Evolutionary conservation across 345 rosid genomes (phyloP), one percentile per base, ranked within the genome.

Genomic region (Populus tremula): DNA sequence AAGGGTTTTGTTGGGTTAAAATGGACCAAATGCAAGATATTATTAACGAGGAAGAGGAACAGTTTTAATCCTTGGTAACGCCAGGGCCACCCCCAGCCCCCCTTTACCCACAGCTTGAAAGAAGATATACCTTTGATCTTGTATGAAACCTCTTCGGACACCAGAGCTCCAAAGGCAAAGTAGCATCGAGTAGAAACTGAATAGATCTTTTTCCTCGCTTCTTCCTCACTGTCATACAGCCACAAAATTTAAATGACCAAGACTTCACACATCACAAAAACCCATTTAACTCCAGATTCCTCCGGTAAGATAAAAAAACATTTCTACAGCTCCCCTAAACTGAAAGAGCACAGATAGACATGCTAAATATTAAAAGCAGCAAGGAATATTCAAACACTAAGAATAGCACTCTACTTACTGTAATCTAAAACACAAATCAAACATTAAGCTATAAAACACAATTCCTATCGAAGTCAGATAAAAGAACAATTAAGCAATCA

Each of bases 81-180:
- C 5, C 27, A 59, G 29, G 63, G 29, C 12, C 6, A 59, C 9
- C 12, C 14, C 27, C 63, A 3, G 29, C 29, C 12, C 63, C 63
- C 63, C 29, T 10, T 59, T 10, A 1, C 14, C 63, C 63, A 25
- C 16, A n/a, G 27, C 63, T 59, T 59, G 11, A 59, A 59, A 59
- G 29, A 47, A 78, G 14, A 53, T 8, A 5, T 72, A 93, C 99
- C 97, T 88, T 96, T 96, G 20, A 96, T 50, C 87, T 93, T 89
- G 79, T 70, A 78, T 16, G 97, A 91, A 38, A 83, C 87, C 39
- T 93, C 96, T 84, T 92, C 97, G 5, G 85, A 71, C 6, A 91
- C 93, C n/a, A 92, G 88, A 16, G 94, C 94, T 67, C 98, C 98
- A 80, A 96, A 96, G 59, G 97, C 99, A 85, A 0, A 91, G 83